Conservation (phyloP, 805 yeast genomes). For the Candida alai region DNA sequence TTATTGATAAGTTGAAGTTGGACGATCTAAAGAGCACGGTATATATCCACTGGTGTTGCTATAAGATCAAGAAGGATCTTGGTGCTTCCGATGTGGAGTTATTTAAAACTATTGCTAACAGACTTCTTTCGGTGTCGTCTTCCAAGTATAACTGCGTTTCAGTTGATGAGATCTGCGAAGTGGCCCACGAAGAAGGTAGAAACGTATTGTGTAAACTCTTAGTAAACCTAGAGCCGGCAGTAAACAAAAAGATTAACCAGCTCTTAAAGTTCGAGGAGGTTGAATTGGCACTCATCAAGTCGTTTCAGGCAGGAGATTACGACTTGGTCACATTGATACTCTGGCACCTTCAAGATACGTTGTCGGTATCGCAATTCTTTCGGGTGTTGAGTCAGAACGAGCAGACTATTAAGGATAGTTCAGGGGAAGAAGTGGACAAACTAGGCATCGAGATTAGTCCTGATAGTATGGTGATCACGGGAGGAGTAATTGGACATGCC, state of each 20-base stretch:
- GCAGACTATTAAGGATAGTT: constrained; percentile 27
- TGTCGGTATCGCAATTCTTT: constrained; percentile 66
- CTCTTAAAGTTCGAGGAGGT: constrained; percentile 69
- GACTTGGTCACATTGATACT: constrained; percentile 61
- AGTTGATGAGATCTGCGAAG: constrained; percentile 54
- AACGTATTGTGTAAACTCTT: constrained; percentile 60
- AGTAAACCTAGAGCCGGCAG: constrained; percentile 64
- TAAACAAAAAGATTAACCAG: constrained; percentile 53
- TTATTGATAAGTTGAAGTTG: constrained; percentile 48
- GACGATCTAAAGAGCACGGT: constrained; percentile 40
- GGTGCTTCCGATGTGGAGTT: constrained; percentile 58
- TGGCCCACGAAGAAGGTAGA: constrained; percentile 83
- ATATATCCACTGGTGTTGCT: constrained; percentile 77
- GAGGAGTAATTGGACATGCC: constrained; percentile 35
- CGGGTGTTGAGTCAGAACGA: constrained; percentile 54
- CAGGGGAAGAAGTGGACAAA: constrained; percentile 19
- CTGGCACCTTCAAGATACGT: constrained; percentile 47
- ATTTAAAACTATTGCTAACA: constrained; percentile 44
- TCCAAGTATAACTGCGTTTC: constrained; percentile 40
- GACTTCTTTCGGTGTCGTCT: constrained; percentile 30
- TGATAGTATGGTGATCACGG: constrained; percentile 29
- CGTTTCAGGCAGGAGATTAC: constrained; percentile 56
- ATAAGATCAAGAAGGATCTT: constrained; percentile 55
- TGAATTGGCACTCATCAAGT: constrained; percentile 62
- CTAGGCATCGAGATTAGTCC: constrained; percentile 12